phyloP scores from a whole-genome alignment of 345 rosid genomes.

The Eucalyptus shirleyi region DNA sequence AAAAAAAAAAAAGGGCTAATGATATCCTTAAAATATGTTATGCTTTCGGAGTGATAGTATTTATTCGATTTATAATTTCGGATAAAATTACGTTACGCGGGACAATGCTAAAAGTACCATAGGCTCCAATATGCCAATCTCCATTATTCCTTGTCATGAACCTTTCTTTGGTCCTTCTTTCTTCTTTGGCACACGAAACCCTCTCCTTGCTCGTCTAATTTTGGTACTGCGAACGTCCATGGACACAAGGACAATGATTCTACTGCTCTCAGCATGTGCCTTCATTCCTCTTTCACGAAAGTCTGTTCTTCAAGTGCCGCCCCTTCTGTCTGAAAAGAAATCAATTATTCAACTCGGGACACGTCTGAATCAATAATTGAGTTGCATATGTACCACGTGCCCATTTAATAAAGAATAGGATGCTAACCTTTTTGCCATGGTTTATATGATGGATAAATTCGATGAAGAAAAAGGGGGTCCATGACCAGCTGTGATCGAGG shows the following conservation, averaged over 20 bases:
- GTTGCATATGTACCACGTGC: not conserved
- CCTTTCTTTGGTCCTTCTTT: not conserved
- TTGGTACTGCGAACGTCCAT: not conserved
- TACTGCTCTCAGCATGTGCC: not conserved
- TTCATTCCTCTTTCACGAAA: not conserved
- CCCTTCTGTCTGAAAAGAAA: not conserved
- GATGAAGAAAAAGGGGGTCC: not conserved
- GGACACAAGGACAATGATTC: not conserved
- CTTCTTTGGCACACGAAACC: not conserved
- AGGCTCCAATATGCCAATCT: not conserved
- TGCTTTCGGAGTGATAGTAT: not conserved
- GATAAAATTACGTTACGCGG: no score
- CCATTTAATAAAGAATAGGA: not conserved
- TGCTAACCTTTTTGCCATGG: not conserved
- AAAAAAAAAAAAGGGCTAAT: no score
- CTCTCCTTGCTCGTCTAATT: not conserved
- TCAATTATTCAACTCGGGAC: not conserved
- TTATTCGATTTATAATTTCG: not conserved
- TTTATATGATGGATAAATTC: not conserved
- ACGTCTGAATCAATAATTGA: not conserved
- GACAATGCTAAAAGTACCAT: not conserved
- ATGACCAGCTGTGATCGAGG: not conserved
- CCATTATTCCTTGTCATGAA: not conserved
- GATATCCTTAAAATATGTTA: not conserved
- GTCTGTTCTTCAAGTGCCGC: not conserved